phyloP scores from a whole-genome alignment of 257 asterid genomes.

The Anisodus acutangulus region DNA sequence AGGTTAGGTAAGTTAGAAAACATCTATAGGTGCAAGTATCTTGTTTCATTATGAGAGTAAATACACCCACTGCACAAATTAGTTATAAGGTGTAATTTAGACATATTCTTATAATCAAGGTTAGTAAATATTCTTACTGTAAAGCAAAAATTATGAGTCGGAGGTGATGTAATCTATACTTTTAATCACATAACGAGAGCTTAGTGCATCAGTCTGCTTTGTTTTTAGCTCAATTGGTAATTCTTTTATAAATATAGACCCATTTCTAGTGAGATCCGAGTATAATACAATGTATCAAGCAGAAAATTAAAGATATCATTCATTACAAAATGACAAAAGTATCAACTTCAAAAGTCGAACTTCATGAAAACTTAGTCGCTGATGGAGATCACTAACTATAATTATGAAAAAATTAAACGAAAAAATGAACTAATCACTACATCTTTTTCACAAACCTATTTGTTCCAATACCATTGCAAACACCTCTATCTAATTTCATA shows the following conservation, averaged over 20 bases:
- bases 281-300: neutral
- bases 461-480: constrained; percentile 44
- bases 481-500: constrained; percentile 44
- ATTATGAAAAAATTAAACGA: neutral
- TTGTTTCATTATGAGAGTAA: neutral
- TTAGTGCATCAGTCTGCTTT: too few species aligned
- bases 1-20: neutral
- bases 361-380: neutral
- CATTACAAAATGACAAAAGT: constrained; percentile 22
- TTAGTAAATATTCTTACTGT: too few species aligned
- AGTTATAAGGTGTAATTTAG: neutral
- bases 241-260: too few species aligned
- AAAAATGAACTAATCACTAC: constrained; percentile 25
- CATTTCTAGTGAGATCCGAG: neutral
- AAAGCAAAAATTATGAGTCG: neutral
- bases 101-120: neutral
- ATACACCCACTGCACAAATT: neutral
- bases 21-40: too few species aligned
- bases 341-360: constrained; percentile 14
- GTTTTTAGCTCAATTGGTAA: too few species aligned
- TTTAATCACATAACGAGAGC: too few species aligned
- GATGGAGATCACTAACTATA: neutral
- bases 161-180: too few species aligned
- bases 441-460: constrained; percentile 46
- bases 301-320: neutral